Percentiles rank a stretch among this genome's conserved stretches.
These are phyloP conservation scores for Crithidia sp. DNA, from an alignment of 208 protist species.

Conservation along the genomic window DNA sequence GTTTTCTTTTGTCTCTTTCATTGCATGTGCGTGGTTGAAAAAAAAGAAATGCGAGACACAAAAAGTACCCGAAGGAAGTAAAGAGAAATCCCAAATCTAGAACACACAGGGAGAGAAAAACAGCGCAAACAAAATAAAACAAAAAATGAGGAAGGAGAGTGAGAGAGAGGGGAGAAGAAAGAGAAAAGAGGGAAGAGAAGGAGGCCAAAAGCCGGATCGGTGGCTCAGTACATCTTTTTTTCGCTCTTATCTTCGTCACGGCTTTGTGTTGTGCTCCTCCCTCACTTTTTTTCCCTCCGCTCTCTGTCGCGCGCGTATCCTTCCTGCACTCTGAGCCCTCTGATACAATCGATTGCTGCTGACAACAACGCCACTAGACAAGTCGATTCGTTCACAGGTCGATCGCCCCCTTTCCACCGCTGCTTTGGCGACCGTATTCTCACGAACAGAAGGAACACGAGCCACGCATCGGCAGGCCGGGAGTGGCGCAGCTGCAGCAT, in stretches of 20 bases:
- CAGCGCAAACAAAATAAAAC: constrained; percentile 2
- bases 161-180: constrained; percentile 12
- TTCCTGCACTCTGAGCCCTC: too few species aligned
- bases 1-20: neutral
- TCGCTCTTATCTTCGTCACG: too few species aligned
- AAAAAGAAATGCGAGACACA: neutral
- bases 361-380: too few species aligned
- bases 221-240: too few species aligned
- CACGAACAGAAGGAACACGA: too few species aligned
- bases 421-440: too few species aligned
- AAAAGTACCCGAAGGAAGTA: neutral
- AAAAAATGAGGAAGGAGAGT: constrained; percentile 19
- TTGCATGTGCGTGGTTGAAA: neutral
- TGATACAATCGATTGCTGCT: too few species aligned
- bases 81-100: neutral
- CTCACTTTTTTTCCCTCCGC: neutral
- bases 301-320: neutral
- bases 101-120: constrained; percentile 17
- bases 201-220: neutral
- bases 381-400: too few species aligned
- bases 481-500: too few species aligned
- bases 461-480: too few species aligned
- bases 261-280: neutral
- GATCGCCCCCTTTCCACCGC: too few species aligned
- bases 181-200: constrained; percentile 18